A percentile compares a stretch with the other conserved stretches of the same genome.
These are phyloP conservation scores for Flaveria ramosissima DNA, from an alignment of 129 eudicot genomes.

Conservation along the genomic window DNA sequence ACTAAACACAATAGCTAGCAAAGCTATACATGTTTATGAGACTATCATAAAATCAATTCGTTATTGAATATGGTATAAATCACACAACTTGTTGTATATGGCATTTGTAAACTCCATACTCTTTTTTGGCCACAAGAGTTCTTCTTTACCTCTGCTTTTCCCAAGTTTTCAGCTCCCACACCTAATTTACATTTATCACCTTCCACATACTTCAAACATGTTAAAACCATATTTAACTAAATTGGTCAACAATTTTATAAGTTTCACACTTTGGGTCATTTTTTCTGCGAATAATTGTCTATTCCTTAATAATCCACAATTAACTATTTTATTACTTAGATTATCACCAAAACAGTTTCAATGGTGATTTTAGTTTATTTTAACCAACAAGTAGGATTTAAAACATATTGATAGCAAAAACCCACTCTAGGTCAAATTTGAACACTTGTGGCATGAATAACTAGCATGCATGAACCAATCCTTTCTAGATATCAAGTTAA, in stretches of 20 bases:
- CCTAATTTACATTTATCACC: neutral
- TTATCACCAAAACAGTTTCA: neutral
- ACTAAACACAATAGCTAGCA: neutral
- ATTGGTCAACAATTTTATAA: neutral
- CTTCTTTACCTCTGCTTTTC: neutral
- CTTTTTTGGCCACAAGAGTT: neutral
- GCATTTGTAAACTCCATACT: neutral
- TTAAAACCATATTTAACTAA: neutral
- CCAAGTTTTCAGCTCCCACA: neutral
- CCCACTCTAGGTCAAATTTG: neutral
- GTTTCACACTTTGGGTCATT: neutral
- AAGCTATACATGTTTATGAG: neutral
- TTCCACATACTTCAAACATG: neutral
- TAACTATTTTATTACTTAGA: neutral
- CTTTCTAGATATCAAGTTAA: neutral
- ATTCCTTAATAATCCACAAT: neutral
- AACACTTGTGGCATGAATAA: neutral
- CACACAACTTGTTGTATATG: neutral
- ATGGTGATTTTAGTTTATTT: neutral
- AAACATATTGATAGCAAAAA: neutral
- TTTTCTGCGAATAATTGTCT: neutral
- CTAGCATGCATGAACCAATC: neutral
- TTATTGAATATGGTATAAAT: neutral
- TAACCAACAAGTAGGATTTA: neutral
- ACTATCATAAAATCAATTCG: neutral